Base-by-base conservation (phyloP, 306 rosid species). In the Rosa multiflora region DNA sequence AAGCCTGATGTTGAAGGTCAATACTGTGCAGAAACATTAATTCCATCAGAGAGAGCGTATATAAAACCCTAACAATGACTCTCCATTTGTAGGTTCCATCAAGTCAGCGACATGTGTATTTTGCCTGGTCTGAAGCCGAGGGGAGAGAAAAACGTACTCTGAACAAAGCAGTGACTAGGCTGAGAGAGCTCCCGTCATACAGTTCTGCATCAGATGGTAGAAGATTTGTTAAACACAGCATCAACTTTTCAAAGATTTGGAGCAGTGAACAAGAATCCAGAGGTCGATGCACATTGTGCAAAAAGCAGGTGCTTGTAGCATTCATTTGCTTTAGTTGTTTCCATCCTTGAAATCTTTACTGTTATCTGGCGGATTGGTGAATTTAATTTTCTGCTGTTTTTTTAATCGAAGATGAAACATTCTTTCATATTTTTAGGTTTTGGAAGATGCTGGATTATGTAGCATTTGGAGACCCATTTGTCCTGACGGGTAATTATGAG, bases 391-490 rank as follows among this genome's bases (percentile, higher is more conserved):
- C 47, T 48, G 9, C 13, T 15, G 20, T 39, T 58, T 29, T 26
- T n/a, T 67, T 26, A 44, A 26, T 75, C 76, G 69, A 46, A 75
- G 64, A 61, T 55, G 43, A 71, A 7, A 58, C 53, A 18, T 26
- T 51, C 18, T 86, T 73, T 82, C 58, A 5, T 76, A 77, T 72
- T 74, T 84, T 75, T 82, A 95, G 98, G 88, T 11, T 77, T 55
- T 80, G 6, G 88, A 89, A 82, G 93, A 84, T 67, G 81, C 78
- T 26, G 89, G 86, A 82, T 84, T 86, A 70, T 95, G 94, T 79
- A 91, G 94, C 92, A 91, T 95, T 81, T 95, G 99, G 99, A 91
- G 99, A 83, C 98, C 98, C 72, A 58, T 78, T 62, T 95, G 98
- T 85, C 98, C 96, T 4, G 88, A 88, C n/a, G 98, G 99, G 99